Evolutionary conservation across 345 rosid genomes (phyloP), one percentile per base, ranked within the genome.

Genomic region (Citrus hindsii): DNA sequence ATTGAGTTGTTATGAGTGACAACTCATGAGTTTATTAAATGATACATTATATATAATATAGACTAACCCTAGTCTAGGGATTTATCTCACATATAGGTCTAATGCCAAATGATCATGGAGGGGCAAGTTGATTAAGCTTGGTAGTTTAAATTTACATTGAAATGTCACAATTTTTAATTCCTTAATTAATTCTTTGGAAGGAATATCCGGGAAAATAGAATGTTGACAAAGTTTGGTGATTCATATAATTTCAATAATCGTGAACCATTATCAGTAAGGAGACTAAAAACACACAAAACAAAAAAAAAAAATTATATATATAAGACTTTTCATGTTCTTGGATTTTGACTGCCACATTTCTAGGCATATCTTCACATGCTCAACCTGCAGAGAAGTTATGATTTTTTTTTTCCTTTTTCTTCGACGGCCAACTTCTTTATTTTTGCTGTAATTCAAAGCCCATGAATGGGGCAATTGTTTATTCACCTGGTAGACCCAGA

Each of bases 341-440:
- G 60, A 66, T 66, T 48, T 66, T 42, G 70, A 48, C 32, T 22
- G 51, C 63, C 72, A 63, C 46, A 28, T 62, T 12, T 24, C 22
- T 32, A 40, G 69, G 58, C 28, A 76, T 66, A 62, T 62, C 53
- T 33, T 66, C 79, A 33, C 70, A 76, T 66, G 63, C 33, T 75
- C 37, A 25, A 33, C 67, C 21, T 33, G 69, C 46, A 35, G 6
- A 8, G 21, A 66, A 21, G 69, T 24, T 66, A 3, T 66, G 69
- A 21, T 6, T 7, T 46, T 14, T 28, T 28, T 42, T 30, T 60
- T 30, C 51, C 4, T 22, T 7, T 28, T 51, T 21, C n/a, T 30
- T 30, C 51, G 48, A 10, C 62, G 32, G 48, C 67, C 70, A 18
- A 61, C 30, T 28, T 48, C 61, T 6, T 21, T 40, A 0, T 48